A percentile compares a stretch with the other conserved stretches of the same genome.
These are phyloP conservation scores for Eleusine indica DNA, from an alignment of 176 grass and related monocot species.

Conservation along the genomic window DNA sequence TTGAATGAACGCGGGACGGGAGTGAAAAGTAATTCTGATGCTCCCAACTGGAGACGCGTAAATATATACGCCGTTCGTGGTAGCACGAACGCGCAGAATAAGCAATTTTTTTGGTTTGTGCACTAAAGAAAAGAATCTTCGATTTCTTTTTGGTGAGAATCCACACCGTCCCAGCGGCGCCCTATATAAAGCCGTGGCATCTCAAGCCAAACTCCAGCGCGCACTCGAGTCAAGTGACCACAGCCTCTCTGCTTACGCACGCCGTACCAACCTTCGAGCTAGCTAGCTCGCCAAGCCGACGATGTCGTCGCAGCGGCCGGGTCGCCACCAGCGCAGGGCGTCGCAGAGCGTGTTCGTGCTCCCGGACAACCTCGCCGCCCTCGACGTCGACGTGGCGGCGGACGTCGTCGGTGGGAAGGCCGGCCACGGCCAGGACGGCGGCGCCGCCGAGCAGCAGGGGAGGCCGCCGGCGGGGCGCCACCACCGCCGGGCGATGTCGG, in stretches of 20 bases:
- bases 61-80: neutral
- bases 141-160: neutral
- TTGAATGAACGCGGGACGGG: too few species aligned
- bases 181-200: constrained; percentile 35
- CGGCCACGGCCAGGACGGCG: neutral
- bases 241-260: neutral
- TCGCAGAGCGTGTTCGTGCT: constrained; percentile 79
- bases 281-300: neutral
- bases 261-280: neutral
- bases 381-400: constrained; percentile 41
- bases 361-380: constrained; percentile 58
- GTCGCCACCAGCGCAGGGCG: constrained; percentile 69
- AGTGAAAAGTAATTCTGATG: neutral
- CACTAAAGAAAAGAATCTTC: neutral
- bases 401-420: constrained; percentile 28
- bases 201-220: neutral
- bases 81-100: neutral
- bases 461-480: constrained; percentile 28
- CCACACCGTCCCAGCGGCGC: neutral
- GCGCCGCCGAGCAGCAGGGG: constrained; percentile 27
- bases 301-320: constrained; percentile 65
- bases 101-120: neutral
- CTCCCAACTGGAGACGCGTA: neutral
- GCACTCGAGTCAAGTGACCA: neutral
- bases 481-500: constrained; percentile 51